phyloP scores from a whole-genome alignment of 371 early-diverging fungal genomes.

The Dipsacomyces acuminosporus region DNA sequence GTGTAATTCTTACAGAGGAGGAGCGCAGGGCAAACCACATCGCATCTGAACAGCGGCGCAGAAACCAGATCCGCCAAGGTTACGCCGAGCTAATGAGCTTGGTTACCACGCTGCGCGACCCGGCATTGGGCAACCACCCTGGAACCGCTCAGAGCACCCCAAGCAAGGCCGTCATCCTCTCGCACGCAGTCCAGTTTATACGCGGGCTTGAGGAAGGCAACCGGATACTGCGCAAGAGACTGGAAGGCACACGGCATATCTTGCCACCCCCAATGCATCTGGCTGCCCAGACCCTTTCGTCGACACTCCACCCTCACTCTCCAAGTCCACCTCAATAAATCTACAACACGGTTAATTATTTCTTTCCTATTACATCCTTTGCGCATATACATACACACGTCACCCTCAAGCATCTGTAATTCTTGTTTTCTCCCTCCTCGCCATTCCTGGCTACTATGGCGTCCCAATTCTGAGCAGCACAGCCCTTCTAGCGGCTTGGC shows the following conservation, averaged over 20 bases:
- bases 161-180: conserved; percentile 46
- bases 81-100: conserved; percentile 63
- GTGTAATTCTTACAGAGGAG: conserved; percentile 74
- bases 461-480: no score
- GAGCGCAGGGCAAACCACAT: conserved; percentile 93
- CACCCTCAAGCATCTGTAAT: no score
- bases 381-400: no score
- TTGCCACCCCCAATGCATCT: conserved; percentile 14
- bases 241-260: conserved; percentile 22
- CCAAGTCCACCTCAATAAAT: conserved; percentile 10
- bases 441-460: no score
- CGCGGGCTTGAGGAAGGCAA: conserved; percentile 41
- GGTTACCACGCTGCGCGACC: conserved; percentile 44
- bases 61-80: conserved; percentile 74
- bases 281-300: conserved; percentile 2
- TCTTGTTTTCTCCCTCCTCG: no score
- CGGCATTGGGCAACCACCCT: conserved; percentile 41
- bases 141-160: conserved; percentile 43
- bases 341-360: no score
- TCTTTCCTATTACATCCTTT: no score
- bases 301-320: conserved; percentile 8
- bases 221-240: conserved; percentile 31
- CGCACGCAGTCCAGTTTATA: conserved; percentile 46
- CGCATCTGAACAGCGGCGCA: conserved; percentile 80
- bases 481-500: no score